Conservation (phyloP, 2,329 filamentous ascomycete species). For the Nothopassalora personata region DNA sequence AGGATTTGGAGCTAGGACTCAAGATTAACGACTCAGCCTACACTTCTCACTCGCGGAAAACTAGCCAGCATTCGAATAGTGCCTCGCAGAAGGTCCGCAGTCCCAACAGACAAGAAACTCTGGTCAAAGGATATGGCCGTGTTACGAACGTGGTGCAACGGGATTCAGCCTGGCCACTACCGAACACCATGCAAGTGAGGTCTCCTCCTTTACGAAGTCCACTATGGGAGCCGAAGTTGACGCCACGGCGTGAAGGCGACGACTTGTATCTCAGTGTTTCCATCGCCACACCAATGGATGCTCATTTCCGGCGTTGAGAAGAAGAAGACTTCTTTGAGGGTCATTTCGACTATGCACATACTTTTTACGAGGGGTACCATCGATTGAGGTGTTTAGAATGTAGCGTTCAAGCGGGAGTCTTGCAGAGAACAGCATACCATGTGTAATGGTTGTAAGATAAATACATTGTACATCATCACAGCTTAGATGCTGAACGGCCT, state of each 20-base stretch:
- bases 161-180: constrained; percentile 9
- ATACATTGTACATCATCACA: background rate
- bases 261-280: constrained; percentile 52
- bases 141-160: constrained; percentile 9
- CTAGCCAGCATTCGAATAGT: background rate
- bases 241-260: constrained; percentile 61
- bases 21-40: constrained; percentile 25
- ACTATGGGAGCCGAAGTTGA: constrained; percentile 60
- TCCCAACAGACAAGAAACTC: constrained; percentile 18
- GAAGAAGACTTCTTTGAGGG: no score
- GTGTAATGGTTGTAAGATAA: background rate
- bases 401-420: background rate
- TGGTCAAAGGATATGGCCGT: constrained; percentile 29
- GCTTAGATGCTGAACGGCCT: no score
- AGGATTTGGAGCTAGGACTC: constrained; percentile 35
- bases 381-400: background rate
- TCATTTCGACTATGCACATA: no score
- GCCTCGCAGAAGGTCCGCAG: background rate
- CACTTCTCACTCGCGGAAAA: constrained; percentile 10
- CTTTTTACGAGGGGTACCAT: no score
- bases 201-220: constrained; percentile 35
- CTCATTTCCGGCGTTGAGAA: constrained; percentile 8
- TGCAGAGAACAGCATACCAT: background rate
- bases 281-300: constrained; percentile 21
- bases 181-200: constrained; percentile 3